phyloP scores from a whole-genome alignment of 2,329 filamentous ascomycete species.

The Arthrobotrys entomopaga region DNA sequence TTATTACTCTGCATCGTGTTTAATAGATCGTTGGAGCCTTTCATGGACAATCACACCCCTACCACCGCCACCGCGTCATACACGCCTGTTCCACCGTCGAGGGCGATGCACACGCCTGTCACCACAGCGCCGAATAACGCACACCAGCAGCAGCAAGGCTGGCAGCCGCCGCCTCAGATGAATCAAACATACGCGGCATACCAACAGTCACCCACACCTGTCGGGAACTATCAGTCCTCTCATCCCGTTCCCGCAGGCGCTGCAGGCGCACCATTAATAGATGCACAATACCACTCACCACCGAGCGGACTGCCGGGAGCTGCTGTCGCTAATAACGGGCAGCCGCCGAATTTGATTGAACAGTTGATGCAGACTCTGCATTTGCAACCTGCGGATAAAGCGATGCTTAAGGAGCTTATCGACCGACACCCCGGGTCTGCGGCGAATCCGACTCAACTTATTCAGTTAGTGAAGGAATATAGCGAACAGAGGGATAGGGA shows the following conservation, averaged over 20 bases:
- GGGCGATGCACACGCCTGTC: constrained; percentile 34
- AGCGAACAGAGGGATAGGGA: not conserved
- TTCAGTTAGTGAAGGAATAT: constrained; percentile 41
- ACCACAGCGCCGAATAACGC: constrained; percentile 1
- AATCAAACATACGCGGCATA: constrained; percentile 13
- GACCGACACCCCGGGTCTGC: constrained; percentile 40
- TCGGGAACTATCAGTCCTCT: constrained; percentile 10
- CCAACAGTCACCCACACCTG: constrained; percentile 40
- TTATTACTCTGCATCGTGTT: constrained; percentile 49
- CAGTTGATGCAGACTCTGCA: constrained; percentile 24
- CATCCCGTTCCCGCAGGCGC: not conserved
- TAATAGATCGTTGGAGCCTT: constrained; percentile 39
- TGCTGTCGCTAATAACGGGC: constrained; percentile 11
- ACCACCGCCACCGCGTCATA: constrained; percentile 30
- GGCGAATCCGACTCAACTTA: constrained; percentile 39
- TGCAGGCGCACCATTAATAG: not conserved
- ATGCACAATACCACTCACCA: constrained; percentile 37
- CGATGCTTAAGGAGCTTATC: constrained; percentile 43
- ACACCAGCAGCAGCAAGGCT: constrained; percentile 24
- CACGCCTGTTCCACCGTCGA: constrained; percentile 43
- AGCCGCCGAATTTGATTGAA: constrained; percentile 25
- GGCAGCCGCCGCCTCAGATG: constrained; percentile 37
- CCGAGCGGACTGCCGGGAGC: constrained; percentile 10
- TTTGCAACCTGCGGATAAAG: constrained; percentile 36
- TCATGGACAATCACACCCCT: constrained; percentile 38